Conservation (phyloP, 768 basidiomycete genomes). For the Pisolithus orientalis region DNA sequence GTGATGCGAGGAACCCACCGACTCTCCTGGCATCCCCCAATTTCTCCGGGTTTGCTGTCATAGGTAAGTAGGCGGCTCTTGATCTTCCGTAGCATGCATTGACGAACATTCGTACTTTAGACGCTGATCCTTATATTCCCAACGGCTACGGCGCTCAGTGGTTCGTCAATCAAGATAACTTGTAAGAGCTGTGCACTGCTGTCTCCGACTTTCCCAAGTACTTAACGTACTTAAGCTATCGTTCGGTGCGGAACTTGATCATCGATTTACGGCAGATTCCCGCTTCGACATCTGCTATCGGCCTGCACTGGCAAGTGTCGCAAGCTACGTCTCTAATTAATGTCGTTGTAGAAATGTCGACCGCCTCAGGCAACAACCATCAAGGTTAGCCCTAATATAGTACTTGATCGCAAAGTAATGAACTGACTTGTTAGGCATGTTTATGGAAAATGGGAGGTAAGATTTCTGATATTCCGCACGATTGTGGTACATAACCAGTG, state of each 20-base stretch:
- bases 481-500: not conserved
- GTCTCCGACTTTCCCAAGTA: not conserved
- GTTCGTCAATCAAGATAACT: constrained; percentile 53
- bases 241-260: constrained; percentile 64
- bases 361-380: constrained; percentile 49
- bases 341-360: constrained; percentile 62
- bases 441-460: constrained; percentile 40
- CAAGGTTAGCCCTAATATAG: constrained; percentile 39
- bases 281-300: constrained; percentile 44
- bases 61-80: constrained; percentile 14
- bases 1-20: constrained; percentile 27
- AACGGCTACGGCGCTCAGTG: constrained; percentile 52
- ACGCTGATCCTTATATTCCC: constrained; percentile 65
- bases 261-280: constrained; percentile 52
- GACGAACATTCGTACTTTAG: constrained; percentile 25
- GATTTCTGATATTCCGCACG: not conserved
- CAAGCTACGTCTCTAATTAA: constrained; percentile 71
- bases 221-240: constrained; percentile 36
- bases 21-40: constrained; percentile 25
- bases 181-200: constrained; percentile 32
- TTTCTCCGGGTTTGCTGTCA: constrained; percentile 29
- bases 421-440: constrained; percentile 27
- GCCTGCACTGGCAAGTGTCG: constrained; percentile 75
- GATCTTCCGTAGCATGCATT: too few relatives aligned
- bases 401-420: not conserved